These are phyloP conservation scores for Neodidymelliopsis sp. DNA, from an alignment of 2,329 filamentous ascomycete species.

Conservation along the genomic window DNA sequence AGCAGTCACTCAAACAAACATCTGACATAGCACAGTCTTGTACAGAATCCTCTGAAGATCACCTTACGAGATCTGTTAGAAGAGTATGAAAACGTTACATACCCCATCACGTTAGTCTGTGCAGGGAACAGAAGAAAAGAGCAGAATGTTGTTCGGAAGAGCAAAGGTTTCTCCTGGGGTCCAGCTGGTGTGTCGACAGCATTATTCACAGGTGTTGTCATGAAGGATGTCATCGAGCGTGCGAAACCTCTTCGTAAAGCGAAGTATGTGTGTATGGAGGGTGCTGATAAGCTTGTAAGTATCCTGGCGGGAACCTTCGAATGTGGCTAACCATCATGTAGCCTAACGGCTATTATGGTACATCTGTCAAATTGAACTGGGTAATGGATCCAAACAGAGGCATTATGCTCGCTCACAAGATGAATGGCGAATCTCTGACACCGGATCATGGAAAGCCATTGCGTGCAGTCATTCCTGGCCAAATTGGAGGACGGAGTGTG, in stretches of 20 bases:
- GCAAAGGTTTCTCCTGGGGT: constrained; percentile 95
- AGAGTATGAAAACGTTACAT: constrained; percentile 81
- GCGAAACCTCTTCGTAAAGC: constrained; percentile 75
- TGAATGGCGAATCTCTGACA: constrained; percentile 83
- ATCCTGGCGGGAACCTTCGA: not conserved
- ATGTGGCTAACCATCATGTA: constrained; percentile 37
- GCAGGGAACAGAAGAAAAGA: constrained; percentile 92
- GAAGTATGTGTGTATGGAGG: constrained; percentile 88
- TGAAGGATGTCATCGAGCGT: constrained; percentile 73
- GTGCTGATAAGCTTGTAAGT: constrained; percentile 76
- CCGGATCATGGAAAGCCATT: constrained; percentile 89
- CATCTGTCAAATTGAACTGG: constrained; percentile 87
- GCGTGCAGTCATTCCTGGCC: constrained; percentile 83
- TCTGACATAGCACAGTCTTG: constrained; percentile 59
- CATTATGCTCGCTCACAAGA: constrained; percentile 86
- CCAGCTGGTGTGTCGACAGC: constrained; percentile 86
- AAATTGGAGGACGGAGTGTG: constrained; percentile 90
- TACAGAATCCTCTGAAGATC: constrained; percentile 76
- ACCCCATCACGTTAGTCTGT: constrained; percentile 87
- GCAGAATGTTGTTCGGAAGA: constrained; percentile 88
- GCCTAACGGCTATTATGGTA: constrained; percentile 89
- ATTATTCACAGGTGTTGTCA: constrained; percentile 82
- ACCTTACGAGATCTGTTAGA: constrained; percentile 75
- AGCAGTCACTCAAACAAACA: not conserved
- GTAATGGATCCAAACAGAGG: constrained; percentile 82